Percentiles rank a stretch among this genome's conserved stretches.
Conservation (phyloP, 495 filamentous ascomycete genomes). For the Neurospora africana region DNA sequence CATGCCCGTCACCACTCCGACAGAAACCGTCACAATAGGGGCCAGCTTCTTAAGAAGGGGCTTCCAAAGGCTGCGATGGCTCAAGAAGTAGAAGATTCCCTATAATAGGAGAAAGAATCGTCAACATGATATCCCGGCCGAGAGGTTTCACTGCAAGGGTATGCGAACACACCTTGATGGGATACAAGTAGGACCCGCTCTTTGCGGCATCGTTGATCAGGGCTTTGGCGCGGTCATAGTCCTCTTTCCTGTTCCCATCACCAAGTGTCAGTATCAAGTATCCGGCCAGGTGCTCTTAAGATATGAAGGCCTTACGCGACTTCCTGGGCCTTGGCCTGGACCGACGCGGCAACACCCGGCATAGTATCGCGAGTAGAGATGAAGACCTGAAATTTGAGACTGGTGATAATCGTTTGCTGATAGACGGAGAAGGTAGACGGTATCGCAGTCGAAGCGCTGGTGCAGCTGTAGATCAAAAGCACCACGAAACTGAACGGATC, state of each 20-base stretch:
- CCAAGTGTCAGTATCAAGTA: neutral
- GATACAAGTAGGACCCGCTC: slow-evolving; percentile 77
- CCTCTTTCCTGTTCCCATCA: slow-evolving; percentile 35
- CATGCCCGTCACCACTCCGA: slow-evolving; percentile 58
- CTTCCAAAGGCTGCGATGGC: slow-evolving; percentile 51
- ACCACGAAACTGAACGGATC: neutral
- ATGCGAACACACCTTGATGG: slow-evolving; percentile 52
- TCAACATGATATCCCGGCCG: neutral
- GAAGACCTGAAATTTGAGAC: neutral
- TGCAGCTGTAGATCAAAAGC: neutral
- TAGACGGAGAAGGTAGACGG: neutral
- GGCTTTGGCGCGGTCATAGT: slow-evolving; percentile 42
- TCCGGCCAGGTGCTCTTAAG: neutral
- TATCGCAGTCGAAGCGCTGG: neutral
- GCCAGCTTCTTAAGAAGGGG: slow-evolving; percentile 60
- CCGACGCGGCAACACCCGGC: slow-evolving; percentile 15
- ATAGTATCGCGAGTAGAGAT: neutral
- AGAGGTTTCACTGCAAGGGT: neutral
- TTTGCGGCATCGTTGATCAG: slow-evolving; percentile 52
- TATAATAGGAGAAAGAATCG: slow-evolving; percentile 5
- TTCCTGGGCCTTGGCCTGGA: slow-evolving; percentile 37
- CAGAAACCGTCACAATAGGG: slow-evolving; percentile 59
- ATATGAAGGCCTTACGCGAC: slow-evolving; percentile 31
- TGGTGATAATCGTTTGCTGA: neutral
- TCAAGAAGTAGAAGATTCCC: slow-evolving; percentile 67